Evolutionary conservation across 441 rosid genomes (phyloP).

Genomic region (Adansonia rubrostipa): DNA sequence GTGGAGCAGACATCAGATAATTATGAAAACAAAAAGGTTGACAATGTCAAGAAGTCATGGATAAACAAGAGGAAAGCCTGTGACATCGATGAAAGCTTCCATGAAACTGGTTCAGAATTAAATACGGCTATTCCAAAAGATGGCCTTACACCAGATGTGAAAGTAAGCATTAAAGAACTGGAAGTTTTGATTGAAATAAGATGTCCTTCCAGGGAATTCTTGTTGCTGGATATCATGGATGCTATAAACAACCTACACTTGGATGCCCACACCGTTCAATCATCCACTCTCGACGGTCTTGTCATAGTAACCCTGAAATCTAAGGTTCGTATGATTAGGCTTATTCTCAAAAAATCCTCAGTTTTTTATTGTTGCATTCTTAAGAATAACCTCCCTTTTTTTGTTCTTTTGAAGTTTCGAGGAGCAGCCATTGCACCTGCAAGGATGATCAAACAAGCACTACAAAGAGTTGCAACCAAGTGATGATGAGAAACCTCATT

Average conservation of each 20-base stretch:
- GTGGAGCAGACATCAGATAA: constrained; percentile 73
- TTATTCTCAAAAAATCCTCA: background rate
- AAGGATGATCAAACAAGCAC: constrained; percentile 67
- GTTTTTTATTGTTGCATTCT: background rate
- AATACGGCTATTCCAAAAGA: constrained; percentile 31
- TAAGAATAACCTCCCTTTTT: background rate
- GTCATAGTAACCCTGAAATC: constrained; percentile 63
- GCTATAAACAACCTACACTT: constrained; percentile 65
- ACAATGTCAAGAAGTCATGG: constrained; percentile 46
- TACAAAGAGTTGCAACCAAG: constrained; percentile 57
- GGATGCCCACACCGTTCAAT: constrained; percentile 66
- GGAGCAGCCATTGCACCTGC: constrained; percentile 65
- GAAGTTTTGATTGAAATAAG: constrained; percentile 69
- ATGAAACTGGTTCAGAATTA: constrained; percentile 33
- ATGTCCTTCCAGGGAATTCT: constrained; percentile 65
- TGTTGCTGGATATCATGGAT: constrained; percentile 78
- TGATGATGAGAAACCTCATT: constrained; percentile 28
- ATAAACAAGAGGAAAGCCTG: constrained; percentile 65
- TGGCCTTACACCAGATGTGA: constrained; percentile 44
- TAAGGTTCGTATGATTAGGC: constrained; percentile 45
- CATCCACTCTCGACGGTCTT: constrained; percentile 59
- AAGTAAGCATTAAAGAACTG: constrained; percentile 59
- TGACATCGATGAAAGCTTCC: constrained; percentile 39
- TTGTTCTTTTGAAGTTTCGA: constrained; percentile 49
- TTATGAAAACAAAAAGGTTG: constrained; percentile 44